Base-by-base conservation (phyloP, 768 basidiomycete species). In the Trametes punicea region DNA sequence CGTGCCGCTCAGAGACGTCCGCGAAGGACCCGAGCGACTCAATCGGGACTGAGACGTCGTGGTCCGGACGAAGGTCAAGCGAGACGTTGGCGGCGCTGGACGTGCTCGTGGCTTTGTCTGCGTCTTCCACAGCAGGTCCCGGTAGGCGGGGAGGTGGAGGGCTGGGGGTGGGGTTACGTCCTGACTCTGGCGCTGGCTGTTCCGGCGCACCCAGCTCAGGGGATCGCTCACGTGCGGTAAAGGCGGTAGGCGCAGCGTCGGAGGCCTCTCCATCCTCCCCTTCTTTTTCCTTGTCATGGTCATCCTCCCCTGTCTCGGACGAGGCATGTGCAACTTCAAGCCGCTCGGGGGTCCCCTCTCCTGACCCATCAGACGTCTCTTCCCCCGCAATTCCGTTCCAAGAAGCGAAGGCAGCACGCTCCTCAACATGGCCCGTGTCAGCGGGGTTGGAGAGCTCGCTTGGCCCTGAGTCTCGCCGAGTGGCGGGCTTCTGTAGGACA, bases 41-140 rank as follows among this genome's bases (percentile, higher is more conserved):
- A 49, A 80, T 80, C 7, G 78, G 76, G 57, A 81, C 80, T 11
- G 30, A 31, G 11, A 55, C 46, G 18, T 61, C 55, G 26, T 53
- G 49, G 8, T 47, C 54, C 3, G 30, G 42, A n/a, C 40, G 51
- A 13, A 44, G 46, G 16, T 54, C 57, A 11, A 58, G 20, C 13
- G 34, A 38, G 6, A 36, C 46, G n/a, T 20, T 38, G 29, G 41
- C 36, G 7, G 30, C 40, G 25, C 44, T 46, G 23, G 34, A 20
- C 3, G 34, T 10, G 25, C 13, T 31, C 16, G 25, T 2, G 23
- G 31, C 21, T 42, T 46, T 39, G 27, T 52, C 56, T 44, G 39
- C 38, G 26, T 47, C 46, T n/a, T 41, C 26, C 15, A 31, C 10
- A 6, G 16, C 25, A 20, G 51, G 44, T 7, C 26, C 42, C 7